Conservation (phyloP, 805 yeast species). For the Candida mattraensis region DNA sequence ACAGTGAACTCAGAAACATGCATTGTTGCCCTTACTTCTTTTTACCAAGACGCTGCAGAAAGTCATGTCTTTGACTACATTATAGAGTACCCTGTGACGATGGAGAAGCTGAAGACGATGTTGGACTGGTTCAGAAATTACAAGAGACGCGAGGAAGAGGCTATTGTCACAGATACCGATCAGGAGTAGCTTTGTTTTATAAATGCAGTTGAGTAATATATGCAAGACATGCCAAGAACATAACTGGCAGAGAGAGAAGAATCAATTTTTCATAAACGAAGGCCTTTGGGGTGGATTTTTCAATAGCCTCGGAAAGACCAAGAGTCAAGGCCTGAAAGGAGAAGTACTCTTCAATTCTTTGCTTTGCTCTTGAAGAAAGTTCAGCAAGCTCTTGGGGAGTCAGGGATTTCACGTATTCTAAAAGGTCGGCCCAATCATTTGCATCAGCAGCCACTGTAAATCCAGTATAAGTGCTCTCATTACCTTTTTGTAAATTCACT, state of each 20-base stretch:
- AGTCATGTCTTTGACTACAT: conserved; percentile 62
- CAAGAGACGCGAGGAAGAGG: conserved; percentile 31
- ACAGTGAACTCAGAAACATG: conserved; percentile 79
- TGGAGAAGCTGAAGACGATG: conserved; percentile 32
- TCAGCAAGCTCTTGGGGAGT: conserved; percentile 8
- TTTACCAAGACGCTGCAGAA: conserved; percentile 61
- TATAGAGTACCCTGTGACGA: conserved; percentile 67
- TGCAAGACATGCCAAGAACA: conserved; percentile 2
- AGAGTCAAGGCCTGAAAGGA: conserved; percentile 46
- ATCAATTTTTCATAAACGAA: conserved; percentile 7
- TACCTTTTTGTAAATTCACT: conserved; percentile 31
- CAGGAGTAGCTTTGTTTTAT: conserved; percentile 6
- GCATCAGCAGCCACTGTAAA: conserved; percentile 52
- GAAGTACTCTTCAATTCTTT: conserved; percentile 40
- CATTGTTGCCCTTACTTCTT: conserved; percentile 71
- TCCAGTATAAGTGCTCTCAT: conserved; percentile 47
- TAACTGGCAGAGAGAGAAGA: conserved; percentile 1
- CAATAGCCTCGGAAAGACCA: conserved; percentile 18
- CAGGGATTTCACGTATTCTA: conserved; percentile 38
- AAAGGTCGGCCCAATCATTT: conserved; percentile 53
- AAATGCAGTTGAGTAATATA: not conserved
- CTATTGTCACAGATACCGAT: conserved; percentile 35
- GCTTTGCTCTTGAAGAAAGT: conserved; percentile 26
- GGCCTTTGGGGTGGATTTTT: conserved; percentile 11
- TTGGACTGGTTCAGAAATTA: conserved; percentile 27